These are phyloP conservation scores for Trapa incisa DNA, from an alignment of 345 rosid species.

Conservation along the genomic window DNA sequence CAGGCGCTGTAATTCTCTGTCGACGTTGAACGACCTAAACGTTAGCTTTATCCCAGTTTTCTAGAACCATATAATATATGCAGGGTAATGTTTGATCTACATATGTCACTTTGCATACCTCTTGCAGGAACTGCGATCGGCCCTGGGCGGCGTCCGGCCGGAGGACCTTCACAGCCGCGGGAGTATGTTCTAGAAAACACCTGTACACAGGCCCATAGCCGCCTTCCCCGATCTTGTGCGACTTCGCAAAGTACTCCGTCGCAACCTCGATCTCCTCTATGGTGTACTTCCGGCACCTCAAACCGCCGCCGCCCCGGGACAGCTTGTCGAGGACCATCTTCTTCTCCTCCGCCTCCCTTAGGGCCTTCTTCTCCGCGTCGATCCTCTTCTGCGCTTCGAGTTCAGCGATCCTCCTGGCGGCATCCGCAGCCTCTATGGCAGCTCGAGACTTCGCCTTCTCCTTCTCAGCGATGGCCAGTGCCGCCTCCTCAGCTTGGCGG, in stretches of 20 bases:
- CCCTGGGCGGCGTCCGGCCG: constrained; percentile 94
- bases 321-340: constrained; percentile 21
- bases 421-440: constrained; percentile 58
- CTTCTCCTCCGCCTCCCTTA: constrained; percentile 44
- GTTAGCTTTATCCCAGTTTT: no score
- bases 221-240: constrained; percentile 81
- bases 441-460: constrained; percentile 54
- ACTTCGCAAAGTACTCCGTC: constrained; percentile 39
- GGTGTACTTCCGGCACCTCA: constrained; percentile 59
- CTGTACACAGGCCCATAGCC: constrained; percentile 91
- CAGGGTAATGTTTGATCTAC: no score
- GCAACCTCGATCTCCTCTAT: constrained; percentile 80
- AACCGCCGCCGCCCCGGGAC: constrained; percentile 13
- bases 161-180: constrained; percentile 77
- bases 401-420: constrained; percentile 50
- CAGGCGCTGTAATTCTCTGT: background rate
- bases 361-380: constrained; percentile 33
- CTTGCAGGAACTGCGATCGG: constrained; percentile 70
- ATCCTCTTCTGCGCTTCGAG: constrained; percentile 48
- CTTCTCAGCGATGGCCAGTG: constrained; percentile 36
- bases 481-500: constrained; percentile 47
- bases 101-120: constrained; percentile 30
- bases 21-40: background rate
- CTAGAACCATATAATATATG: no score
- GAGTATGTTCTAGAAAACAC: constrained; percentile 75